phyloP scores from a whole-genome alignment of 306 rosid genomes.

The Begonia peltatifolia region DNA sequence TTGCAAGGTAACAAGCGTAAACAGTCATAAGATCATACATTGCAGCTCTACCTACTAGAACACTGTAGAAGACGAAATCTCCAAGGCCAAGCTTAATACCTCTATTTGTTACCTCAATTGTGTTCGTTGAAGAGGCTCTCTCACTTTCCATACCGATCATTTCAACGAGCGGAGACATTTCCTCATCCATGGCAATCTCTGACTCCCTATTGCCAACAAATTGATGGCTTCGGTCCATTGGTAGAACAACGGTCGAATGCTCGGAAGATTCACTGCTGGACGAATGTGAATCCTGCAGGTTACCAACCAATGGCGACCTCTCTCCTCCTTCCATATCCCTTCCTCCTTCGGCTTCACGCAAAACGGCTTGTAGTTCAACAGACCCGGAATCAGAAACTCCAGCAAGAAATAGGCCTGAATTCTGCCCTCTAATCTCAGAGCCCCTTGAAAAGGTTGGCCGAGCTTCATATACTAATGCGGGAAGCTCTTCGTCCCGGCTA shows the following conservation, averaged over 20 bases:
- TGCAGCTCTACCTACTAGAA: conserved; percentile 93
- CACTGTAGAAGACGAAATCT: conserved; percentile 89
- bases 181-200: conserved; percentile 31
- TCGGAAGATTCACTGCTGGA: conserved; percentile 23
- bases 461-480: conserved; percentile 83
- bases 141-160: conserved; percentile 18
- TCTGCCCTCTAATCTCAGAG: conserved; percentile 15
- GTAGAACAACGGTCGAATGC: conserved; percentile 13
- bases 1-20: conserved; percentile 93
- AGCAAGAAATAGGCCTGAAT: conserved; percentile 37
- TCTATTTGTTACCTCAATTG: conserved; percentile 25
- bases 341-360: conserved; percentile 14
- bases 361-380: conserved; percentile 58
- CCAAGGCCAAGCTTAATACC: conserved; percentile 95
- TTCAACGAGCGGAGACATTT: conserved; percentile 59
- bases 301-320: conserved; percentile 45
- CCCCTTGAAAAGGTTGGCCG: conserved; percentile 43
- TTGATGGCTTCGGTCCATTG: conserved; percentile 10
- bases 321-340: conserved; percentile 24
- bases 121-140: conserved; percentile 17
- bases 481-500: conserved; percentile 73
- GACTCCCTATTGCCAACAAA: conserved; percentile 11
- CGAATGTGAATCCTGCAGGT: conserved; percentile 16
- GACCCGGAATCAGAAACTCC: conserved; percentile 49
- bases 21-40: conserved; percentile 97